A percentile compares a stretch with the other conserved stretches of the same genome.
These are phyloP conservation scores for Tulasnella calospora DNA, from an alignment of 768 basidiomycete species.

Conservation along the genomic window DNA sequence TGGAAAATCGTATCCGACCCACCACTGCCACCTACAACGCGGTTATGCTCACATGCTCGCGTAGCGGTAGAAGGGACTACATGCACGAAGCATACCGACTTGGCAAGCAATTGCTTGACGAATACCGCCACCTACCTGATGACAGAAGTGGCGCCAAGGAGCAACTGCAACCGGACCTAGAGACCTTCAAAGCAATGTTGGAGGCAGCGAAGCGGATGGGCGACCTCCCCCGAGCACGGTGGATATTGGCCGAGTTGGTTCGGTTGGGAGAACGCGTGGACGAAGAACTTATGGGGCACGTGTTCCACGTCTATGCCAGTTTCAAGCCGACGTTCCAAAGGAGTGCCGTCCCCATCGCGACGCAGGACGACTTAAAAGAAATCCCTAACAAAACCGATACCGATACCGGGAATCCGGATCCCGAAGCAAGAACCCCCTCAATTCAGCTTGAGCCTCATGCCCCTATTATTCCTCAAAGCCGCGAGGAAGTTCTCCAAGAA, in stretches of 20 bases:
- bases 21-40: slow-evolving; percentile 71
- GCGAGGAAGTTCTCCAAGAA: slow-evolving; percentile 67
- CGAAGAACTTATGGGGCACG: slow-evolving; percentile 69
- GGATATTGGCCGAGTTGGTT: slow-evolving; percentile 86
- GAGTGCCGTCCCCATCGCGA: slow-evolving; percentile 13
- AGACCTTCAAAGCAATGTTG: slow-evolving; percentile 77
- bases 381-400: not conserved
- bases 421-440: not conserved
- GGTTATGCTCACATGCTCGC: slow-evolving; percentile 73
- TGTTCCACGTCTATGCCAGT: slow-evolving; percentile 83
- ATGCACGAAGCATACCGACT: slow-evolving; percentile 80
- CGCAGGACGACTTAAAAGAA: not conserved
- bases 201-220: slow-evolving; percentile 85
- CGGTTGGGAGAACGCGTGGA: slow-evolving; percentile 41
- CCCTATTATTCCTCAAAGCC: slow-evolving; percentile 52
- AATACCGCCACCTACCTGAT: slow-evolving; percentile 51
- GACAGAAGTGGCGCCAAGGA: slow-evolving; percentile 24
- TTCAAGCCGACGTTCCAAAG: slow-evolving; percentile 68
- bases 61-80: slow-evolving; percentile 46
- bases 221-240: slow-evolving; percentile 74
- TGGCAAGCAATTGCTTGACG: slow-evolving; percentile 50
- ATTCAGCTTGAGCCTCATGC: not conserved
- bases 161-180: slow-evolving; percentile 52
- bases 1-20: slow-evolving; percentile 59
- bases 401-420: not conserved